Conservation (phyloP, 352 stramenopile species). For the Globisporangium lucens region DNA sequence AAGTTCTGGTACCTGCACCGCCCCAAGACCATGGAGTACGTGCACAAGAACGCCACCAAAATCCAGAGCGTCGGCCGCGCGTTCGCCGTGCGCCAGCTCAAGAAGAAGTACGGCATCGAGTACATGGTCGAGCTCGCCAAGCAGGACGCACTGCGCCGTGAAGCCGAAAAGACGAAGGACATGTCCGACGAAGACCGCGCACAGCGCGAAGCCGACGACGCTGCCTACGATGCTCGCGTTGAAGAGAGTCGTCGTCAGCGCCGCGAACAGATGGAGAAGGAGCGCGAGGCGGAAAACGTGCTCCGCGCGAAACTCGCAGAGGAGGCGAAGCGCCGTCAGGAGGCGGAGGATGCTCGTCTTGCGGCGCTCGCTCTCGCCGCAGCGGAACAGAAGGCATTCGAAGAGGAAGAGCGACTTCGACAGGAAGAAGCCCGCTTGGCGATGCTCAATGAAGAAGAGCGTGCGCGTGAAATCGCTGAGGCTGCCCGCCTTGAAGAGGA, state of each 20-base stretch:
- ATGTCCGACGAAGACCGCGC: slow-evolving; percentile 60
- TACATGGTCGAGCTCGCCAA: slow-evolving; percentile 77
- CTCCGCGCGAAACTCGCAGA: slow-evolving; percentile 49
- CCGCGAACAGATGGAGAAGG: slow-evolving; percentile 70
- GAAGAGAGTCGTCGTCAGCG: slow-evolving; percentile 77
- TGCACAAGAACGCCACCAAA: slow-evolving; percentile 87
- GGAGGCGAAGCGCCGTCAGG: slow-evolving; percentile 21
- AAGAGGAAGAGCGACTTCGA: slow-evolving; percentile 15
- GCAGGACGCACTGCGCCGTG: slow-evolving; percentile 57
- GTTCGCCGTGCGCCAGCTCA: slow-evolving; percentile 72
- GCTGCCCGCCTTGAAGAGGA: slow-evolving; percentile 2
- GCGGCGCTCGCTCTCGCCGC: slow-evolving; percentile 12
- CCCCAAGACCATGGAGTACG: slow-evolving; percentile 87
- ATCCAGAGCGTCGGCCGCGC: slow-evolving; percentile 78
- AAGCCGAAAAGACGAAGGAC: slow-evolving; percentile 61
- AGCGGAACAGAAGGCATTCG: slow-evolving; percentile 7
- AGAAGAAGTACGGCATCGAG: slow-evolving; percentile 72
- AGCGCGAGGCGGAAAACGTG: slow-evolving; percentile 52
- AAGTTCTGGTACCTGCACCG: slow-evolving; percentile 90
- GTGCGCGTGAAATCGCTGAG: slow-evolving; percentile 5
- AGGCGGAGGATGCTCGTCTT: slow-evolving; percentile 14
- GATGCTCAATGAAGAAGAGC: slow-evolving; percentile 6
- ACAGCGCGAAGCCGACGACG: slow-evolving; percentile 40
- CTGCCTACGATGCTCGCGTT: slow-evolving; percentile 74
- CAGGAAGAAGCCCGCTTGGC: slow-evolving; percentile 16